A percentile compares a stretch with the other conserved stretches of the same genome.
Conservation (phyloP, 371 early-diverging fungal genomes). For the Chytridium lagenaria region DNA sequence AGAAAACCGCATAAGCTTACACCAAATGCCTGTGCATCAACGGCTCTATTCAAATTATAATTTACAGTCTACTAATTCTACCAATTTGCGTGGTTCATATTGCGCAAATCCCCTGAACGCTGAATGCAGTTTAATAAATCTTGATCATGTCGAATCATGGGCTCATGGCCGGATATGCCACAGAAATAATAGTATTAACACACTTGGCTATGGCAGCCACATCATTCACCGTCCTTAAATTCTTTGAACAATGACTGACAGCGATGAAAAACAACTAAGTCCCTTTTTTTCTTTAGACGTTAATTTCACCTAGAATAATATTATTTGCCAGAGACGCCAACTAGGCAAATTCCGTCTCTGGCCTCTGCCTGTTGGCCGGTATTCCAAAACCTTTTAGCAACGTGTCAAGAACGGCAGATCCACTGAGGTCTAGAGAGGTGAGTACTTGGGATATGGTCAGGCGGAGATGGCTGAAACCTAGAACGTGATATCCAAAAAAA, state of each 20-base stretch:
- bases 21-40: slow-evolving; percentile 33
- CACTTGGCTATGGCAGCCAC: slow-evolving; percentile 21
- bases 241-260: slow-evolving; percentile 40
- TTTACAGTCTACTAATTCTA: no score
- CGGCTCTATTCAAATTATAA: background rate
- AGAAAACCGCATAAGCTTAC: slow-evolving; percentile 37
- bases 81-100: no score
- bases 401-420: slow-evolving; percentile 23
- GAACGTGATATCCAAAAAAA: no score
- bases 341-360: slow-evolving; percentile 17
- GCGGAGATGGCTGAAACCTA: no score
- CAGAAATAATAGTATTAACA: slow-evolving; percentile 29
- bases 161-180: no score
- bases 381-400: slow-evolving; percentile 16
- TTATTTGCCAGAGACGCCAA: slow-evolving; percentile 26
- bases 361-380: slow-evolving; percentile 17
- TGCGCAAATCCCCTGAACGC: no score
- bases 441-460: no score
- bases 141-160: no score
- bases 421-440: no score
- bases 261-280: slow-evolving; percentile 8
- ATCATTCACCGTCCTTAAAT: slow-evolving; percentile 37
- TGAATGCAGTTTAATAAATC: no score
- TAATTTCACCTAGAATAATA: slow-evolving; percentile 27
- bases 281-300: background rate